Conservation (phyloP, 2,329 filamentous ascomycete species). For the Epichloe hybrida region DNA sequence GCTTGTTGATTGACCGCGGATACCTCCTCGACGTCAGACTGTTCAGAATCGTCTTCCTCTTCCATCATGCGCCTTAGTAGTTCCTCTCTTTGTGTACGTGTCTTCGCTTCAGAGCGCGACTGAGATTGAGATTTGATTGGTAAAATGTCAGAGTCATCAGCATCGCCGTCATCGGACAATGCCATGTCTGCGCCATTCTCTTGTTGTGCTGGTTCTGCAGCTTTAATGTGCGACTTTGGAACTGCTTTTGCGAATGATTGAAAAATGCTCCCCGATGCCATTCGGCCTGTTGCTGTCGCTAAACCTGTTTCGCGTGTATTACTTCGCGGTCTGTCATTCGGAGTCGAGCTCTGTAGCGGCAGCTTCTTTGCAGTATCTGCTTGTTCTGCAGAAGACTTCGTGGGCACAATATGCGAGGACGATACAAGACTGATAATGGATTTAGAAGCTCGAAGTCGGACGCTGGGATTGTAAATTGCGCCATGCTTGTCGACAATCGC, state of each 20-base stretch:
- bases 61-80: conserved; percentile 32
- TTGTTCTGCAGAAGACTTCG: background rate
- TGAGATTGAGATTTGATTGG: conserved; percentile 13
- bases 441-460: conserved; percentile 4
- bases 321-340: conserved; percentile 13
- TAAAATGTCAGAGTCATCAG: conserved; percentile 23
- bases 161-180: conserved; percentile 27
- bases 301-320: background rate
- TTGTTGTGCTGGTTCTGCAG: conserved; percentile 30
- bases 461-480: conserved; percentile 1
- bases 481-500: background rate
- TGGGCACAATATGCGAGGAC: background rate
- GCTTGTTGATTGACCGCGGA: conserved; percentile 26
- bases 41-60: conserved; percentile 40
- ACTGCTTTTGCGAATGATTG: conserved; percentile 60
- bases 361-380: conserved; percentile 20
- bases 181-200: conserved; percentile 18
- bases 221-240: conserved; percentile 23
- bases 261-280: conserved; percentile 52
- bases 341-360: conserved; percentile 7
- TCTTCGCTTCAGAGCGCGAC: conserved; percentile 14
- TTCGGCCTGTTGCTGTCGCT: conserved; percentile 35
- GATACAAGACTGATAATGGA: background rate
- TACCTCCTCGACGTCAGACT: conserved; percentile 24
- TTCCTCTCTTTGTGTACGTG: conserved; percentile 25